phyloP scores from a whole-genome alignment of 371 early-diverging fungal genomes.

The Smittium mucronatum region DNA sequence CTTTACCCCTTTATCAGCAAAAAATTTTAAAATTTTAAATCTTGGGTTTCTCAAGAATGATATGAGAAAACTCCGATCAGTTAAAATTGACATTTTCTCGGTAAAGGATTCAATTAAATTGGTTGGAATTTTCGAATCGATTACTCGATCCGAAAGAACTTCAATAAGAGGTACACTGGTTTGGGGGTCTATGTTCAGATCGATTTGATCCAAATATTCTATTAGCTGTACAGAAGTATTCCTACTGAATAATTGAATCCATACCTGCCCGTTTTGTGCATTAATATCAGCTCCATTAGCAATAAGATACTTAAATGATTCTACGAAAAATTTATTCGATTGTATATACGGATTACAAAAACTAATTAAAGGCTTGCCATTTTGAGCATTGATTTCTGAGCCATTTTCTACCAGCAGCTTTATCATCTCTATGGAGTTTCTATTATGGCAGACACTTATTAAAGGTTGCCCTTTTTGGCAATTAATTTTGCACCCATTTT shows the following conservation, averaged over 20 bases:
- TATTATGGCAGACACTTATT: too few relatives aligned
- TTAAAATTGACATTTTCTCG: neutral
- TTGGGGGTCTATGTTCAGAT: neutral
- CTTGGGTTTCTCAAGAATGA: neutral
- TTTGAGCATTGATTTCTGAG: too few relatives aligned
- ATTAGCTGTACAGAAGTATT: neutral
- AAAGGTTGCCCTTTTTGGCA: too few relatives aligned
- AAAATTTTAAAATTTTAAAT: too few relatives aligned
- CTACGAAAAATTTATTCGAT: neutral
- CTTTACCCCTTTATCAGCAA: too few relatives aligned
- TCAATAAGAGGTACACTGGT: neutral
- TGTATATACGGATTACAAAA: too few relatives aligned
- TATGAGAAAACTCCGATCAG: neutral
- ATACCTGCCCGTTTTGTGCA: neutral
- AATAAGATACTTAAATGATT: neutral
- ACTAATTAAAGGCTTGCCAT: neutral
- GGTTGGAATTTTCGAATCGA: neutral
- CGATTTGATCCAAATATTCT: neutral
- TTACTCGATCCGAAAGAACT: too few relatives aligned
- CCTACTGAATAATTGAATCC: neutral
- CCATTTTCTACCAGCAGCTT: too few relatives aligned
- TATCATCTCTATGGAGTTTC: too few relatives aligned
- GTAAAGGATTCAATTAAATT: neutral
- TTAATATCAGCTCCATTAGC: neutral
- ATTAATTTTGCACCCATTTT: too few relatives aligned